phyloP scores from a whole-genome alignment of 228 moss, liverwort and hornwort genomes.

The Sphagnum fallax region DNA sequence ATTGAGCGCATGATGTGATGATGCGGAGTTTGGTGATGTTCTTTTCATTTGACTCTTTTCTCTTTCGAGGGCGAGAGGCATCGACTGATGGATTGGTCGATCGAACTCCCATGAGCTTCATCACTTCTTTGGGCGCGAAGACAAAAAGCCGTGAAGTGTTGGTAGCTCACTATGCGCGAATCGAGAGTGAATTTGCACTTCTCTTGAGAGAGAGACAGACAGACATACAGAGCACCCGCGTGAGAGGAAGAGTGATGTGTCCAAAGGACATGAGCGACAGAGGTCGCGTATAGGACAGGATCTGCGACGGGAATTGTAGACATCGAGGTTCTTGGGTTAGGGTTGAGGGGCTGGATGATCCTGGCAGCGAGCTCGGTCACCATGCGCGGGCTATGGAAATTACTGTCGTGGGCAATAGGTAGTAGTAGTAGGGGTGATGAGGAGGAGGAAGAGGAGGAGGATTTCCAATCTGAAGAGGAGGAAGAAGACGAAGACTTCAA shows the following conservation, averaged over 20 bases:
- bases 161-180: background rate
- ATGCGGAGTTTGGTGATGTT: too few relatives aligned
- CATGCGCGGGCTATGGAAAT: slow-evolving; percentile 55
- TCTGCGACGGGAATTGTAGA: background rate
- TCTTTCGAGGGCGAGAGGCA: too few relatives aligned
- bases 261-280: too few relatives aligned
- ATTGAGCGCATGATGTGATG: too few relatives aligned
- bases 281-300: too few relatives aligned
- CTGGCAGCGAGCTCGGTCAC: background rate
- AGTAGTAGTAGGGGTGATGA: slow-evolving; percentile 18
- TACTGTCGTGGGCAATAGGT: slow-evolving; percentile 41
- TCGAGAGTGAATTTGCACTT: background rate
- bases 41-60: too few relatives aligned
- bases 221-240: background rate
- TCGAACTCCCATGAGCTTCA: too few relatives aligned
- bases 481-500: background rate
- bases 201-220: background rate
- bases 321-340: slow-evolving; percentile 10
- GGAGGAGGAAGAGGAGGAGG: background rate
- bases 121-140: too few relatives aligned
- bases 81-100: too few relatives aligned
- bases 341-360: background rate
- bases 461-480: too few relatives aligned
- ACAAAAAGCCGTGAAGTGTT: background rate
- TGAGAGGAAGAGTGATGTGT: too few relatives aligned